Conservation (phyloP, 345 rosid genomes). For the Gossypium herbaceum region DNA sequence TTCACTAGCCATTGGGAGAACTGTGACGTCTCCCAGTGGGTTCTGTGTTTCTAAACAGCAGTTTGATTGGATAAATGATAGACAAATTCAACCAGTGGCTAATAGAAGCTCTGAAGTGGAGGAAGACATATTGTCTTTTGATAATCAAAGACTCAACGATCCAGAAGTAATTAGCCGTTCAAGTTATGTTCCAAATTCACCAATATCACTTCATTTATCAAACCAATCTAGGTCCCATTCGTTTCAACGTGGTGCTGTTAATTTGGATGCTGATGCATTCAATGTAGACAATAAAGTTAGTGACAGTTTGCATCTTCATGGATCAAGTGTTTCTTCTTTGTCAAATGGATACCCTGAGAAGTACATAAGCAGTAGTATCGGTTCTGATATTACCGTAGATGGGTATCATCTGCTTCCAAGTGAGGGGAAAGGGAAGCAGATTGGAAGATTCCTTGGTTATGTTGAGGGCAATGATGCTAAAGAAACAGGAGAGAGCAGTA, state of each 20-base stretch:
- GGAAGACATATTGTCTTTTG: slow-evolving; percentile 55
- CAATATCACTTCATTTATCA: slow-evolving; percentile 32
- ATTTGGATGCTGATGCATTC: slow-evolving; percentile 30
- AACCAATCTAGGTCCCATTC: slow-evolving; percentile 42
- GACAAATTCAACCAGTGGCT: slow-evolving; percentile 23
- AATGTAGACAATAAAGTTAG: slow-evolving; percentile 32
- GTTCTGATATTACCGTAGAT: slow-evolving; percentile 34
- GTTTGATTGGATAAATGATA: slow-evolving; percentile 37
- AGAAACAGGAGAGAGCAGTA: slow-evolving; percentile 60
- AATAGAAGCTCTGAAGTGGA: slow-evolving; percentile 37
- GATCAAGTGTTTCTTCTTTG: slow-evolving; percentile 28
- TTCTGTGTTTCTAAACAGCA: slow-evolving; percentile 24
- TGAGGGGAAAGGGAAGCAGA: slow-evolving; percentile 30
- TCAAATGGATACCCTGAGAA: slow-evolving; percentile 50
- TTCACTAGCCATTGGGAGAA: slow-evolving; percentile 24
- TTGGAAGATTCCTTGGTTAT: slow-evolving; percentile 21
- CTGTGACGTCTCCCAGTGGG: slow-evolving; percentile 25
- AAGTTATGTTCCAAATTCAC: slow-evolving; percentile 33
- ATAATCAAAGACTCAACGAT: slow-evolving; percentile 51
- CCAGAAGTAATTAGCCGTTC: slow-evolving; percentile 47
- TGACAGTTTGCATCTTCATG: slow-evolving; percentile 24
- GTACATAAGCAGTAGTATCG: slow-evolving; percentile 24
- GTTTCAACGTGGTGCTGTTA: slow-evolving; percentile 23
- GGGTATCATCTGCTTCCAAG: slow-evolving; percentile 30
- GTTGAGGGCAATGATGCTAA: slow-evolving; percentile 24